Conservation (phyloP, 2,329 filamentous ascomycete genomes). For the Diaporthe sp. region DNA sequence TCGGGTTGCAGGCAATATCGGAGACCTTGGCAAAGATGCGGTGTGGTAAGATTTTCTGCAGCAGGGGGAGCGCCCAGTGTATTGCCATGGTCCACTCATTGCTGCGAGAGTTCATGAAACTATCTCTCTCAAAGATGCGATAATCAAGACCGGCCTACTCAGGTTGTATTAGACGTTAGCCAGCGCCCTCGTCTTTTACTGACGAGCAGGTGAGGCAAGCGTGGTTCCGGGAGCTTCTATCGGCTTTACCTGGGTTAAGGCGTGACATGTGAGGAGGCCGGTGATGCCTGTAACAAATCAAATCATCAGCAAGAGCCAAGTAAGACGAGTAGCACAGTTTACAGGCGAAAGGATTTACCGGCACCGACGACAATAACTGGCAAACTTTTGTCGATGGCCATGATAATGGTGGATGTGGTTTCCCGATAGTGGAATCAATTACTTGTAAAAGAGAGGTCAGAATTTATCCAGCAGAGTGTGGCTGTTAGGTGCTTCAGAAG, state of each 20-base stretch:
- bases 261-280: conserved; percentile 6
- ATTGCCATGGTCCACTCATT: conserved; percentile 23
- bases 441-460: not conserved
- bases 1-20: conserved; percentile 6
- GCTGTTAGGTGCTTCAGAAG: no score
- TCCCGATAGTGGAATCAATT: not conserved
- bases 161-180: not conserved
- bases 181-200: not conserved
- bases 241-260: not conserved
- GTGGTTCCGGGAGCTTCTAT: not conserved
- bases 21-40: not conserved
- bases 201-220: not conserved
- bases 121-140: conserved; percentile 1
- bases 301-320: not conserved
- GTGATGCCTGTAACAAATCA: not conserved
- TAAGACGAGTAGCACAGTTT: not conserved
- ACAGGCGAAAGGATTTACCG: not conserved
- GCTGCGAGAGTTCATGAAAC: conserved; percentile 13
- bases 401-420: not conserved
- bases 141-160: conserved; percentile 4
- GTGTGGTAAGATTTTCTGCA: not conserved
- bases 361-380: not conserved
- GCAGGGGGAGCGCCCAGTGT: conserved; percentile 10
- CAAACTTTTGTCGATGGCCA: not conserved
- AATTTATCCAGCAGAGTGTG: not conserved